Conservation (phyloP, 1,139 yeast species). For the Blastobotrys malaysiensis region DNA sequence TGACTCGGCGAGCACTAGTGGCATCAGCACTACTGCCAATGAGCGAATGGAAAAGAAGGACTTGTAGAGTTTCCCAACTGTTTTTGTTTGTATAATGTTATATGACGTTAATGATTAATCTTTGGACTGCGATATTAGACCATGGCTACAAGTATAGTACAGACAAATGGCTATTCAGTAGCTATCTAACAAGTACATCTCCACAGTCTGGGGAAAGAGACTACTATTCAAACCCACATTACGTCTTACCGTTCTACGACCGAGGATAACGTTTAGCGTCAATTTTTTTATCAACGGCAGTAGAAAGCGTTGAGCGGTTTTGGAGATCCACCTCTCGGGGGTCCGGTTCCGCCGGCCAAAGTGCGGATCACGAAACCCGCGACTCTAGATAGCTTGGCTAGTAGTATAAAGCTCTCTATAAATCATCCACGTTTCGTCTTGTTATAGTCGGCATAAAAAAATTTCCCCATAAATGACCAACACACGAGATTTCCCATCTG, state of each 20-base stretch:
- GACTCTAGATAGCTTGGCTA: too few relatives aligned
- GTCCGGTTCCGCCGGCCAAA: background rate
- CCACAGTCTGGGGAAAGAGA: too few relatives aligned
- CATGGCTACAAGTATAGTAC: too few relatives aligned
- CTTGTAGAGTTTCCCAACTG: background rate
- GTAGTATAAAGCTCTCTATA: too few relatives aligned
- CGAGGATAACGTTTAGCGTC: too few relatives aligned
- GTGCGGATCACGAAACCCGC: background rate
- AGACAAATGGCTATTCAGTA: too few relatives aligned
- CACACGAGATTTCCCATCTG: background rate
- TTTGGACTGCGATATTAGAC: too few relatives aligned
- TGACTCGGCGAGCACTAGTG: conserved; percentile 1
- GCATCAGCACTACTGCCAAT: background rate
- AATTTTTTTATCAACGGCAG: too few relatives aligned
- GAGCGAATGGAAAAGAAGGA: background rate
- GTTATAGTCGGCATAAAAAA: background rate
- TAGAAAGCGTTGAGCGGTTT: too few relatives aligned
- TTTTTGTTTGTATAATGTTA: background rate
- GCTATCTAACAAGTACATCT: too few relatives aligned
- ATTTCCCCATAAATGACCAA: background rate
- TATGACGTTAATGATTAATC: background rate
- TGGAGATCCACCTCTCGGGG: background rate
- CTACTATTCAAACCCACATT: too few relatives aligned
- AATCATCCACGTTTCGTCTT: background rate
- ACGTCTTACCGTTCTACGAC: too few relatives aligned